Base-by-base conservation (phyloP, 768 basidiomycete genomes). In the Chalciporus piperatus region DNA sequence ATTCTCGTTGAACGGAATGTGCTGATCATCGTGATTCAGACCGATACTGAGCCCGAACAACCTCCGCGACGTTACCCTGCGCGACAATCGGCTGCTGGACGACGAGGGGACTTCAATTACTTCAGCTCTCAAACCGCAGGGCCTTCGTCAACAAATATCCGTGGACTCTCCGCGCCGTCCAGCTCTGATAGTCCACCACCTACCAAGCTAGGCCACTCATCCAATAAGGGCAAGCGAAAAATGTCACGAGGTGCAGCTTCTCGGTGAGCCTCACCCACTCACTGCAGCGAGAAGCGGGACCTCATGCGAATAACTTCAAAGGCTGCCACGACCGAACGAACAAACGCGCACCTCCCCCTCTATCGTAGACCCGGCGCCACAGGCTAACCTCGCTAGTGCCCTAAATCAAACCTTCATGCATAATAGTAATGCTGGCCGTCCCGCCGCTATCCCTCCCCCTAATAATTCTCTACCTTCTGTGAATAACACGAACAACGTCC, bases 181-280 rank as follows among this genome's bases (percentile, higher is more conserved):
- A 16, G 45, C 11, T 40, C 51, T 23, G 41, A 52, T 32, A 13
- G 32, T 22, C 39, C 20, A 2, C 27, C 42, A 20, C 41, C n/a
- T 12, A 9, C 9, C 5, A 8, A 28, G 2, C 56, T 43, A 4
- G 27, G 4, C 43, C 49, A 38, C 33, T 32, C 52, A 11, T 35
- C 22, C 33, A 23, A 47, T 0, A 55, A 47, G 47, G 66, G 51
- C 51, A 67, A 58, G 49, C 60, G 49, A 42, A 63, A 57, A 45
- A 40, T 41, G 23, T 32, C 51, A 8, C 58, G 42, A 47, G 55
- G 65, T 56, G 44, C 61, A 54, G 64, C 58, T 68, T 61, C 65
- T 56, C 66, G 64, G 65, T 67, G 61, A 67, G 65, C 58, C 52
- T 48, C 50, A 50, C 59, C 51, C 56, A 51, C 64, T 65, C 64